A percentile compares a stretch with the other conserved stretches of the same genome.
Conservation (phyloP, 1,139 yeast genomes). For the Diutina sp. region DNA sequence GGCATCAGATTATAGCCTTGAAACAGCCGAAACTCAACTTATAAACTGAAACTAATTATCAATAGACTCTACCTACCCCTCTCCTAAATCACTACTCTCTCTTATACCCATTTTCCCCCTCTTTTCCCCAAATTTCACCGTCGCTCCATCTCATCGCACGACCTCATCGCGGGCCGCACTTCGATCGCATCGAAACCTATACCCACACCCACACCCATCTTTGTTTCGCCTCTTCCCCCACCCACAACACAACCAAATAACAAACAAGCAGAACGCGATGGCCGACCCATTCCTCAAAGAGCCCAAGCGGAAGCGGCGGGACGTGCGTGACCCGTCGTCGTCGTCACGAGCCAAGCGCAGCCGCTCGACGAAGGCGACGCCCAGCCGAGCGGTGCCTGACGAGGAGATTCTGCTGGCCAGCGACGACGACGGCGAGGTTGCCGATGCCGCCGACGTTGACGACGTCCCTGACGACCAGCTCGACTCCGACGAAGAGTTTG, state of each 20-base stretch:
- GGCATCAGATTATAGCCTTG: no score
- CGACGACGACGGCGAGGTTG: neutral
- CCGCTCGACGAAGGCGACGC: neutral
- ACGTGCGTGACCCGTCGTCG: neutral
- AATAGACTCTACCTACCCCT: no score
- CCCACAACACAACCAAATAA: no score
- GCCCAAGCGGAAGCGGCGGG: neutral
- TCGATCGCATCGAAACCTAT: neutral
- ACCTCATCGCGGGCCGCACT: neutral
- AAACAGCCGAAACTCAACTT: no score
- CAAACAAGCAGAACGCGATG: neutral
- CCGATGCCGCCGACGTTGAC: neutral
- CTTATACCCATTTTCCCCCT: no score
- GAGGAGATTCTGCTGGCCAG: constrained; percentile 1
- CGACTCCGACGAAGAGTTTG: constrained; percentile 47
- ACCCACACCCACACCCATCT: neutral
- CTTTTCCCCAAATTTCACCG: no score
- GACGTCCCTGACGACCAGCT: neutral
- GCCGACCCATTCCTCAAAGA: constrained; percentile 1
- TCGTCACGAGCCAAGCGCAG: neutral
- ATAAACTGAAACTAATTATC: no score
- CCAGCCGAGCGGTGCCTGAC: neutral
- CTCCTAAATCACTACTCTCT: no score
- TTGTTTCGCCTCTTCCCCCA: no score
- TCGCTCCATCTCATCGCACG: neutral